Percentiles rank a stretch among this genome's conserved stretches.
Evolutionary conservation across 73 alveolate species (phyloP).

Genomic region (Paramecium sonneborni): DNA sequence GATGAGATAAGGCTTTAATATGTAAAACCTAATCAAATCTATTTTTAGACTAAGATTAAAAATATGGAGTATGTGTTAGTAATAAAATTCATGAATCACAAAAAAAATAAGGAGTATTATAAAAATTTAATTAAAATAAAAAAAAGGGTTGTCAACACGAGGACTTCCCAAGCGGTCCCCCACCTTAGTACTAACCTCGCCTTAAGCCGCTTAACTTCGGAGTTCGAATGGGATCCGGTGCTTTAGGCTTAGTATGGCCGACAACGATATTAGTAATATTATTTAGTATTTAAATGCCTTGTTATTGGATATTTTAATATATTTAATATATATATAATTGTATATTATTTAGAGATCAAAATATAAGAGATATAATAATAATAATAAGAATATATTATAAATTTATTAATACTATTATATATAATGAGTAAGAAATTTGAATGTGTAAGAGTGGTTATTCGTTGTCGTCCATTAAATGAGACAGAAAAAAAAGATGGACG

Average conservation of each 20-base stretch:
- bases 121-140: not conserved
- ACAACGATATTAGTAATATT: slow-evolving; percentile 70
- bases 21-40: not conserved
- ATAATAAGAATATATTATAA: not conserved
- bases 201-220: slow-evolving; percentile 99
- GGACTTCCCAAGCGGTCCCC: slow-evolving; percentile 99
- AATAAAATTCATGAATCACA: not conserved
- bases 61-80: not conserved
- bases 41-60: not conserved
- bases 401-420: not conserved
- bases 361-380: too few species aligned
- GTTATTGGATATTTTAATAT: too few species aligned
- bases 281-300: not conserved
- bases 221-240: slow-evolving; percentile 99
- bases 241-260: slow-evolving; percentile 99
- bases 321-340: too few species aligned
- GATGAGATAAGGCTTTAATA: not conserved
- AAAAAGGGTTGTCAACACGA: slow-evolving; percentile 87
- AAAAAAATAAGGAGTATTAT: not conserved
- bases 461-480: slow-evolving; percentile 86
- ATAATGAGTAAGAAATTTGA: slow-evolving; percentile 76
- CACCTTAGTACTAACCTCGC: slow-evolving; percentile 99
- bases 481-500: slow-evolving; percentile 85
- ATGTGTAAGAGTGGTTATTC: slow-evolving; percentile 88
- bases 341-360: too few species aligned